These are phyloP conservation scores for Sambucus nigra DNA, from an alignment of 129 eudicot genomes.

Conservation along the genomic window DNA sequence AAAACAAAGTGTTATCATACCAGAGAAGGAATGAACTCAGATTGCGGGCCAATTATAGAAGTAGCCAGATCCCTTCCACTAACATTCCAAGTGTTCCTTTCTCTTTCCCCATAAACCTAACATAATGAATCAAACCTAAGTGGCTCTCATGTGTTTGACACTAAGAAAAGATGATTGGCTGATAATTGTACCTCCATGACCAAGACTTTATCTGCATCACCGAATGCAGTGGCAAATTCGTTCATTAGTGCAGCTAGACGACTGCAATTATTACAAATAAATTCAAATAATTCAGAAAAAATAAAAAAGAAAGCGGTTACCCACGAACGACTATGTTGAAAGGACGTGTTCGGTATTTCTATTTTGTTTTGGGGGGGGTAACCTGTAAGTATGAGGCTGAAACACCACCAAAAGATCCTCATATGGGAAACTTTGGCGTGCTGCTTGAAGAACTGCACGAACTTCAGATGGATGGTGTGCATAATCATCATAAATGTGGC, in stretches of 20 bases:
- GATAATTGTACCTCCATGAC: constrained; percentile 9
- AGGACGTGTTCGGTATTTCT: neutral
- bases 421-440: constrained; percentile 7
- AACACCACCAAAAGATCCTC: constrained; percentile 9
- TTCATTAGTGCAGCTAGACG: constrained; percentile 4
- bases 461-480: constrained; percentile 17
- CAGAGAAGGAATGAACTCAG: constrained; percentile 14
- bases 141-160: neutral
- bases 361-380: neutral
- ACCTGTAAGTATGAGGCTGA: constrained; percentile 18
- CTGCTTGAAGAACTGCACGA: constrained; percentile 16
- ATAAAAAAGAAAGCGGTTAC: no score
- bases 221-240: constrained; percentile 13
- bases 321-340: neutral
- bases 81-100: constrained; percentile 10
- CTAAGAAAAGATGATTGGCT: neutral
- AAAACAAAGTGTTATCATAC: neutral
- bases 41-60: constrained; percentile 6
- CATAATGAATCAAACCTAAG: neutral
- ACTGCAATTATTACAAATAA: constrained; percentile 5
- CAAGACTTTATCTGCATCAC: constrained; percentile 8
- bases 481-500: constrained; percentile 16
- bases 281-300: no score
- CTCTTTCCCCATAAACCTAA: constrained; percentile 12
- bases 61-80: constrained; percentile 13